Base-by-base conservation (phyloP, 75 land plant species). In the Sequoiadendron giganteum region DNA sequence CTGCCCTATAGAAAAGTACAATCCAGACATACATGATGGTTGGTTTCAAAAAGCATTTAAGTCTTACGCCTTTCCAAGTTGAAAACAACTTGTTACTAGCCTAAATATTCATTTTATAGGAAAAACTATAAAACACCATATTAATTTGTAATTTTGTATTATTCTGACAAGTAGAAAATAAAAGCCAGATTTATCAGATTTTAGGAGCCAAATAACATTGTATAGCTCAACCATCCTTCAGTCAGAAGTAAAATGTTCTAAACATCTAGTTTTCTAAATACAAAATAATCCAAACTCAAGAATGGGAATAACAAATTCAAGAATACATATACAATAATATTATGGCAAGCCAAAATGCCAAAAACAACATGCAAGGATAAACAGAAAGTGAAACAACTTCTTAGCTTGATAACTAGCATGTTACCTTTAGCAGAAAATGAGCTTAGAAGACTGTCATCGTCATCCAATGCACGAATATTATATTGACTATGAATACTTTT, bases 381-480 rank as follows among this genome's bases (percentile, higher is more conserved):
- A 85, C 18, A 10, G 16, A n/a, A n/a, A n/a, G n/a, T n/a, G 68
- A 48, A 28, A 55, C 14, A 14, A 30, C 55, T 89, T 19, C 54
- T 48, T 40, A 32, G 39, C 21, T 48, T 36, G 85, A 85, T 85
- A 49, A 86, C 11, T 40, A 32, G 32, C 83, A 47, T 48, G 45
- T 13, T 89, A 95, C 96, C 95, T 94, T 86, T 94, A 21, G 87
- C 7, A 61, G 94, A 86, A 49, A 95, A 83, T 38, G 90, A 86
- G 89, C 83, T 83, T 65, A 91, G 65, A 72, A 95, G 55, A 81
- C 15, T 49, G 87, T 95, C 95, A 86, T 88, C 88, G 18, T 91
- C 95, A n/a, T 91, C 93, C 43, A 95, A 91, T 61, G 82, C 14
- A 56, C 90, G 92, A 7, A 95, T 90, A 81, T 90, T 91, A 79